Conservation (phyloP, 1,284 basidiomycete species). For the Fomes fomentarius region DNA sequence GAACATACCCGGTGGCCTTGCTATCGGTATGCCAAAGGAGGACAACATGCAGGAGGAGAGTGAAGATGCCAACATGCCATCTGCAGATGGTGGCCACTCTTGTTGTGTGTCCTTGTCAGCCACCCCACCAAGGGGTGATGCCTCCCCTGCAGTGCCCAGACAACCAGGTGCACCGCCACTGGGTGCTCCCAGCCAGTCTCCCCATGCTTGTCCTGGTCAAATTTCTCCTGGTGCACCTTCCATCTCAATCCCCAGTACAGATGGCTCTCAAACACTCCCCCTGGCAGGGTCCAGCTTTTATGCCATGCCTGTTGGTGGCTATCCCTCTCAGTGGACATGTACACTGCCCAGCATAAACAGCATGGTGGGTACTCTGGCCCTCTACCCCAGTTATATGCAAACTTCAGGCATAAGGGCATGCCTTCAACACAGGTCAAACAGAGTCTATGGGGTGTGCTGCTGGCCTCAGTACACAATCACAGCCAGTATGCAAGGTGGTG, state of each 20-base stretch:
- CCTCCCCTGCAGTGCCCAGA: conserved; percentile 11
- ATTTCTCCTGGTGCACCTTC: conserved; percentile 26
- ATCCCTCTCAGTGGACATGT: conserved; percentile 28
- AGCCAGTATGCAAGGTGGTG: conserved; percentile 32
- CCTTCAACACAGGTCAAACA: conserved; percentile 18
- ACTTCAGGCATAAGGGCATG: conserved; percentile 25
- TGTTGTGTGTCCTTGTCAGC: conserved; percentile 37
- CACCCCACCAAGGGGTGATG: conserved; percentile 18
- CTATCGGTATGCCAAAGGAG: conserved; percentile 64
- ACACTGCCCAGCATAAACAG: conserved; percentile 32
- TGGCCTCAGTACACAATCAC: conserved; percentile 28
- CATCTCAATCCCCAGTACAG: conserved; percentile 23
- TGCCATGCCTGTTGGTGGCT: conserved; percentile 27
- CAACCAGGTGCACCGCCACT: conserved; percentile 16
- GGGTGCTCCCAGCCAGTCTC: conserved; percentile 25
- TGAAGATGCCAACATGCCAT: conserved; percentile 36
- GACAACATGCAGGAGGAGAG: conserved; percentile 62
- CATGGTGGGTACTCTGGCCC: conserved; percentile 32
- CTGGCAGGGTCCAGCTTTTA: conserved; percentile 32
- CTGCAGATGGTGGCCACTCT: conserved; percentile 19
- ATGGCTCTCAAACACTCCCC: conserved; percentile 31
- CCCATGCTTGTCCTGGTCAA: conserved; percentile 26
- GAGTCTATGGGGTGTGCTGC: conserved; percentile 30
- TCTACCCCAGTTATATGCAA: conserved; percentile 28
- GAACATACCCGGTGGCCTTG: conserved; percentile 77